A percentile compares a stretch with the other conserved stretches of the same genome.
Evolutionary conservation across 78 protist genomes (phyloP).

Genomic region (Chrysochromulina parva): DNA sequence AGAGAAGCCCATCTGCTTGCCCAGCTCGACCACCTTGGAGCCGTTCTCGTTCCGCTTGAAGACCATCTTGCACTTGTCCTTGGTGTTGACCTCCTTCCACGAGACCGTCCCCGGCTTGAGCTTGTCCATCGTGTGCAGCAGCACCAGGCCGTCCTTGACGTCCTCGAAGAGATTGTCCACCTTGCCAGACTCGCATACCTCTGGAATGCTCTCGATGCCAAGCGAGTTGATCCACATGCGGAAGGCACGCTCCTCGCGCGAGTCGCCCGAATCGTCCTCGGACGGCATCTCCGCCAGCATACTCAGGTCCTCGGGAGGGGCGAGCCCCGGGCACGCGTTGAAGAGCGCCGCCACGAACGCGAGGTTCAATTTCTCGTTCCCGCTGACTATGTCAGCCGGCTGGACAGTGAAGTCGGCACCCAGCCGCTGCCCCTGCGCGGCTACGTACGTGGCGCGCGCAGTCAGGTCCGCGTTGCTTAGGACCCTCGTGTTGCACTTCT

Average conservation of each 20-base stretch:
- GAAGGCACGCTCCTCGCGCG: conserved; percentile 80
- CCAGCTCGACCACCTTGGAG: conserved; percentile 79
- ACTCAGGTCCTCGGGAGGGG: conserved; percentile 1
- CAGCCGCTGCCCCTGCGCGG: conserved; percentile 71
- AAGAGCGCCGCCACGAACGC: conserved; percentile 95
- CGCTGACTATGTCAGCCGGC: conserved; percentile 79
- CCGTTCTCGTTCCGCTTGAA: conserved; percentile 80
- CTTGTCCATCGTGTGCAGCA: conserved; percentile 65
- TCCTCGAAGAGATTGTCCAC: conserved; percentile 68
- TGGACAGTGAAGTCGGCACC: conserved; percentile 57
- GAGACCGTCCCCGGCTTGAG: conserved; percentile 61
- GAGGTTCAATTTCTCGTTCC: conserved; percentile 87
- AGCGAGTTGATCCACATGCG: conserved; percentile 81
- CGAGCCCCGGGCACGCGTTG: conserved; percentile 63
- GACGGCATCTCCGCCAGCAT: neutral
- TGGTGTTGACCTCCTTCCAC: conserved; percentile 47
- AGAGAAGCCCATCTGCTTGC: conserved; percentile 55
- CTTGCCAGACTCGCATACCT: neutral
- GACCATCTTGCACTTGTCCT: conserved; percentile 44
- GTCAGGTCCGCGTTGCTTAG: neutral
- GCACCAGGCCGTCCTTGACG: conserved; percentile 60
- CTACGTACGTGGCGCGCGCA: conserved; percentile 80
- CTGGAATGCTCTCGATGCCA: conserved; percentile 25
- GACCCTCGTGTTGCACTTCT: too few relatives aligned
- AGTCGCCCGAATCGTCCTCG: conserved; percentile 41